These are phyloP conservation scores for Myxozyma lipomycoides DNA, from an alignment of 805 yeast species.

Conservation along the genomic window DNA sequence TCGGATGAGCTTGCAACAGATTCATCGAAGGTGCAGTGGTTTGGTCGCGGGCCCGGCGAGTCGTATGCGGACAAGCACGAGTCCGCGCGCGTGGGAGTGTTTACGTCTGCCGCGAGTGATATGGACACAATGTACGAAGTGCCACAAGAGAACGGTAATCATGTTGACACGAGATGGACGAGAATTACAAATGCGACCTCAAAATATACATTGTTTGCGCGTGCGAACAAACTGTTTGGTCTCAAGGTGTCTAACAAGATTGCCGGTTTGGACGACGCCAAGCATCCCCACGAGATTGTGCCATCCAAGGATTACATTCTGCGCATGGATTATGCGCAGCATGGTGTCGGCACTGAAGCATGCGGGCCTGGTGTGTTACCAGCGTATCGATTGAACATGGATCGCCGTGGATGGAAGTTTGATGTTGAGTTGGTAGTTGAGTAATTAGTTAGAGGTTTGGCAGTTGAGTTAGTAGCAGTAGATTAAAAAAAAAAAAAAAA, in stretches of 20 bases:
- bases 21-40: conserved; percentile 32
- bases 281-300: conserved; percentile 32
- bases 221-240: conserved; percentile 14
- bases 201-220: conserved; percentile 5
- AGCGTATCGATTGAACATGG: conserved; percentile 16
- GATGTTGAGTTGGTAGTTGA: conserved; percentile 3
- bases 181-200: conserved; percentile 7
- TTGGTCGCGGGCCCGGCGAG: conserved; percentile 41
- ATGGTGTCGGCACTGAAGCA: conserved; percentile 34
- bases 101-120: conserved; percentile 19
- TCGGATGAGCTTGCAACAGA: conserved; percentile 24
- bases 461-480: too few species aligned
- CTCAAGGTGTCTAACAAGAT: conserved; percentile 21
- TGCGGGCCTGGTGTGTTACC: conserved; percentile 34
- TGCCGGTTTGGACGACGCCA: conserved; percentile 26
- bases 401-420: conserved; percentile 5
- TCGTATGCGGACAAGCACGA: conserved; percentile 37
- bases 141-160: conserved; percentile 42
- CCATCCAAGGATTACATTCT: conserved; percentile 21
- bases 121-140: conserved; percentile 36
- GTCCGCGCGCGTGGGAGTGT: conserved; percentile 34
- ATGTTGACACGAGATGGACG: conserved; percentile 36
- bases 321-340: conserved; percentile 32
- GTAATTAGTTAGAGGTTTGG: too few species aligned
- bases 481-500: too few species aligned